A percentile compares a stretch with the other conserved stretches of the same genome.
Conservation (phyloP, 2,329 filamentous ascomycete species). For the Cercospora berteroae region DNA sequence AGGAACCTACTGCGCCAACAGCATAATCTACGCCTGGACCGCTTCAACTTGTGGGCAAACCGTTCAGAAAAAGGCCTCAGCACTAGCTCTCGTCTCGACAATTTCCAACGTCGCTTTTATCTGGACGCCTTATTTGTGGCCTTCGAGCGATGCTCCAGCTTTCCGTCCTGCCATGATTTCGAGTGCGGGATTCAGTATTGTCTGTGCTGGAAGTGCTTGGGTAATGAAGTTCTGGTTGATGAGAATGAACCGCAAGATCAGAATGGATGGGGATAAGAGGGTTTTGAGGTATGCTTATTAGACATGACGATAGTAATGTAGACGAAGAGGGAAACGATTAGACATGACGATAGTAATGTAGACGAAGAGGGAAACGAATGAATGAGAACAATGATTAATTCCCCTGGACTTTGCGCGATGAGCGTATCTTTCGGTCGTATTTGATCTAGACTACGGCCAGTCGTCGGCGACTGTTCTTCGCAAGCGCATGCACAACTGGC, state of each 20-base stretch:
- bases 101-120: slow-evolving; percentile 7
- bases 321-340: not conserved
- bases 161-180: not conserved
- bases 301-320: not conserved
- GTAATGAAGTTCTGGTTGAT: not conserved
- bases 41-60: not conserved
- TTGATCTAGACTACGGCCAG: not conserved
- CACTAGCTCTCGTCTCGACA: slow-evolving; percentile 9
- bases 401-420: too few species aligned
- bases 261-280: not conserved
- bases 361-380: not conserved
- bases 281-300: slow-evolving; percentile 4
- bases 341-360: not conserved
- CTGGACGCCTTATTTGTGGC: not conserved
- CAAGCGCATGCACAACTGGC: not conserved
- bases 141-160: not conserved
- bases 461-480: not conserved
- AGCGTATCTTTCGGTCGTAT: not conserved
- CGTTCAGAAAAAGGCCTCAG: slow-evolving; percentile 6
- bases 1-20: slow-evolving; percentile 5
- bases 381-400: not conserved
- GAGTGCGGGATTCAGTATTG: not conserved
- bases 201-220: not conserved
- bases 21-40: slow-evolving; percentile 3
- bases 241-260: not conserved